Evolutionary conservation across 1,284 basidiomycete species (phyloP).

Genomic region (Rhizoctonia solani): DNA sequence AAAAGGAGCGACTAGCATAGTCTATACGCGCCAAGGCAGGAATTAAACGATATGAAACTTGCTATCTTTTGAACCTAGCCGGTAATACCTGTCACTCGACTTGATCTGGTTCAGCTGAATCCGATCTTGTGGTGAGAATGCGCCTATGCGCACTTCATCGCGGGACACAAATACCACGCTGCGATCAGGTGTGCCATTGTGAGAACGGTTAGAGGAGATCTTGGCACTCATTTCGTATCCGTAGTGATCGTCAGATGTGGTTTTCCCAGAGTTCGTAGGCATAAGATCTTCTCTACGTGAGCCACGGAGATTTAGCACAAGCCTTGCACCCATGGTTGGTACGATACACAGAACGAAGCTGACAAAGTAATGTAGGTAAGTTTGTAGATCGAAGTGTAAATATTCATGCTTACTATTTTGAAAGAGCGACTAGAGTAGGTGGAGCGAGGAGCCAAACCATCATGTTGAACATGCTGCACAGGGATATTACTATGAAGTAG

Average conservation of each 20-base stretch:
- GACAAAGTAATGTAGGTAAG: background rate
- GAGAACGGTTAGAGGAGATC: background rate
- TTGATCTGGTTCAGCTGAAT: conserved; percentile 18
- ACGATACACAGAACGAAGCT: conserved; percentile 35
- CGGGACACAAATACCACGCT: conserved; percentile 11
- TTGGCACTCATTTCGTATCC: conserved; percentile 18
- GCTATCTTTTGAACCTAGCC: background rate
- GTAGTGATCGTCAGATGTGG: conserved; percentile 2
- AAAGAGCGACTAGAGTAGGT: conserved; percentile 28
- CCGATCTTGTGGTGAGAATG: background rate
- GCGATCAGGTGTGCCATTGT: background rate
- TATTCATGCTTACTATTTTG: conserved; percentile 34
- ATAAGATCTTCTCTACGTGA: conserved; percentile 24
- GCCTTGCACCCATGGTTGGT: conserved; percentile 31
- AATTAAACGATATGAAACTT: background rate
- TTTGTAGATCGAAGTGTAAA: background rate
- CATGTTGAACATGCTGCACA: conserved; percentile 26
- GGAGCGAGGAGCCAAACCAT: conserved; percentile 28
- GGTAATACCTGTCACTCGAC: background rate
- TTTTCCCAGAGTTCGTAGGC: conserved; percentile 3
- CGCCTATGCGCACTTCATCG: background rate
- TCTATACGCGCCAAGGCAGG: too few relatives aligned
- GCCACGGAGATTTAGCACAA: conserved; percentile 35
- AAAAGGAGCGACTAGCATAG: background rate
- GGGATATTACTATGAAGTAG: conserved; percentile 32